Evolutionary conservation across 345 rosid species (phyloP).

Genomic region (Erucastrum elatum): DNA sequence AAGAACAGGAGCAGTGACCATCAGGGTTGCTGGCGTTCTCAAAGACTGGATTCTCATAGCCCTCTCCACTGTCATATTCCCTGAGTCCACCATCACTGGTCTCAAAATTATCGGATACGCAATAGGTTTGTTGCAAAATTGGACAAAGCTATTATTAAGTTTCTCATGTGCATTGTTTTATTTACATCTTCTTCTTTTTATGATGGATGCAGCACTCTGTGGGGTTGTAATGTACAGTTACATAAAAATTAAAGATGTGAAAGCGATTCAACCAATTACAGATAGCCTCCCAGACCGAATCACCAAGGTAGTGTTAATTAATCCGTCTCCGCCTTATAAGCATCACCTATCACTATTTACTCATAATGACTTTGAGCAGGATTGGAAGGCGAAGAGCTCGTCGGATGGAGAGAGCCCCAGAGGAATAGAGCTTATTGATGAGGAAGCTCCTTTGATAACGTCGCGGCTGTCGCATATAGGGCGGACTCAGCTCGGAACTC

Average conservation of each 20-base stretch:
- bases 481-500: conserved; percentile 65
- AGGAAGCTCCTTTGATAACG: conserved; percentile 79
- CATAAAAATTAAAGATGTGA: conserved; percentile 74
- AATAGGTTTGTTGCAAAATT: conserved; percentile 55
- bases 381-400: conserved; percentile 94
- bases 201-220: conserved; percentile 62
- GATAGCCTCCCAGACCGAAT: conserved; percentile 79
- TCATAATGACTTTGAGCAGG: conserved; percentile 45
- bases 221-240: conserved; percentile 97
- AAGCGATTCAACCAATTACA: conserved; percentile 59
- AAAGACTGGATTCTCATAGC: conserved; percentile 98
- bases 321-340: not conserved
- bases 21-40: conserved; percentile 91
- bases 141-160: not conserved
- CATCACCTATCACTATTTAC: not conserved
- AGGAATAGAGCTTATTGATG: conserved; percentile 59
- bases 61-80: conserved; percentile 88
- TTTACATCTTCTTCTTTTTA: not conserved
- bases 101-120: conserved; percentile 91
- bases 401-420: conserved; percentile 54
- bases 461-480: conserved; percentile 77
- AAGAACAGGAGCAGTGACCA: conserved; percentile 93
- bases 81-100: conserved; percentile 91
- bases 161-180: conserved; percentile 10
- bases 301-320: conserved; percentile 54